Percentiles rank a stretch among this genome's conserved stretches.
These are phyloP conservation scores for Phytophthora aleatoria DNA, from an alignment of 352 stramenopile species.

Conservation along the genomic window DNA sequence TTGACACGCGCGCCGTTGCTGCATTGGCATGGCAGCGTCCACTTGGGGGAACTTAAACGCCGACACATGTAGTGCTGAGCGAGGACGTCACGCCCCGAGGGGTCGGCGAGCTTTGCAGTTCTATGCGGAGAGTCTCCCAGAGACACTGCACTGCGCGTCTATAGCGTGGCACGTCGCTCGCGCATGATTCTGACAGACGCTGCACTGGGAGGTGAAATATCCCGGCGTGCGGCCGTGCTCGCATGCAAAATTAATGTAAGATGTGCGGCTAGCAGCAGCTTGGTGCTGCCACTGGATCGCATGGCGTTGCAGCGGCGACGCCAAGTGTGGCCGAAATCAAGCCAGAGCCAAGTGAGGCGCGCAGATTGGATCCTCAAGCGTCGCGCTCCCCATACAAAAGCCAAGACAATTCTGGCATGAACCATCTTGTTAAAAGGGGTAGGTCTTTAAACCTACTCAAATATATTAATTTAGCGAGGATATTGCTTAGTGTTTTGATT, in stretches of 20 bases:
- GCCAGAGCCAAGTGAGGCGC: constrained; percentile 14
- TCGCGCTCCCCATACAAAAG: constrained; percentile 7
- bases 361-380: constrained; percentile 28
- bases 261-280: constrained; percentile 6
- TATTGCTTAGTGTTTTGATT: too few relatives aligned
- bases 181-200: background rate
- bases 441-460: background rate
- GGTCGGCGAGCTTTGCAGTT: constrained; percentile 13
- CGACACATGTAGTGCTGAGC: background rate
- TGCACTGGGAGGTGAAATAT: background rate
- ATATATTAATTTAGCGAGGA: background rate
- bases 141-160: constrained; percentile 12
- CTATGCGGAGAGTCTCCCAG: constrained; percentile 1
- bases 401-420: constrained; percentile 2
- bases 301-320: background rate
- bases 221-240: constrained; percentile 17
- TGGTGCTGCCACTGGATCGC: background rate
- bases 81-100: constrained; percentile 10
- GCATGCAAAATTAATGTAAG: constrained; percentile 16
- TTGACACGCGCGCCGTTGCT: constrained; percentile 5
- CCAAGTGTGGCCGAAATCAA: constrained; percentile 23
- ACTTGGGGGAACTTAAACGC: too few relatives aligned
- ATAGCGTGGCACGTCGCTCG: constrained; percentile 7
- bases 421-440: constrained; percentile 14
- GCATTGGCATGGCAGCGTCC: constrained; percentile 1